Base-by-base conservation (phyloP, 202 grass and related monocot genomes). In the Musa balbisiana region DNA sequence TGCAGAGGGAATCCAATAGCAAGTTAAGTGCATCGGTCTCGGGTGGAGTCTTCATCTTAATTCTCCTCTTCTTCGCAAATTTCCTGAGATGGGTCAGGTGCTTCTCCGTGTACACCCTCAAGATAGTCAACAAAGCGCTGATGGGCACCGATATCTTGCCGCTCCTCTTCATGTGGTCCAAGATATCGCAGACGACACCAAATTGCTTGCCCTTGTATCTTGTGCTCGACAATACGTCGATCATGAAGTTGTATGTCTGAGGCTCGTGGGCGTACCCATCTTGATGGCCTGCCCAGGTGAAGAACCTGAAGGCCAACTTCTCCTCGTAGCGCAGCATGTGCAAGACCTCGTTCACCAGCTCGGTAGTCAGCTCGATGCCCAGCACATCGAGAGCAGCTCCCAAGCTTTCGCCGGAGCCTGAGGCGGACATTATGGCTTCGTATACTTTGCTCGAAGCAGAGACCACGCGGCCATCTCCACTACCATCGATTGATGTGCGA, bases 111-210 rank as follows among this genome's bases (percentile, higher is more conserved):
- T 98, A 98, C 0, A 73, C 23, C 51, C 80, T 80, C 55, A 94
- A 76, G 78, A 94, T 94, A 22, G 64, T 43, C 0, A 98, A 64
- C 19, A 94, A 53, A 14, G 74, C 88, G 25, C 92, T 81, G 12
- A 88, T 71, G 3, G 94, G 87, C 67, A 98, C 76, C 0, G 74
- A 79, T 64, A 77, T 87, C 17, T 83, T 80, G 59, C 64, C 24
- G 24, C 63, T 81, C 80, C 94, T 85, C 81, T 98, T 98, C 91
- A 98, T 92, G 81, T 89, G 62, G 79, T 98, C 94, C 67, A 98
- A 81, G 60, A 98, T 77, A 22, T 86, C 82, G 76, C 94, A 94
- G 67, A 98, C 84, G 68, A 94, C 72, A 49, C 88, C 91, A 53
- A 98, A 98, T 51, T 90, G 88, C 58, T 80, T 83, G 68, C 78